Base-by-base conservation (phyloP, 495 filamentous ascomycete species). In the Penicillium silybi region DNA sequence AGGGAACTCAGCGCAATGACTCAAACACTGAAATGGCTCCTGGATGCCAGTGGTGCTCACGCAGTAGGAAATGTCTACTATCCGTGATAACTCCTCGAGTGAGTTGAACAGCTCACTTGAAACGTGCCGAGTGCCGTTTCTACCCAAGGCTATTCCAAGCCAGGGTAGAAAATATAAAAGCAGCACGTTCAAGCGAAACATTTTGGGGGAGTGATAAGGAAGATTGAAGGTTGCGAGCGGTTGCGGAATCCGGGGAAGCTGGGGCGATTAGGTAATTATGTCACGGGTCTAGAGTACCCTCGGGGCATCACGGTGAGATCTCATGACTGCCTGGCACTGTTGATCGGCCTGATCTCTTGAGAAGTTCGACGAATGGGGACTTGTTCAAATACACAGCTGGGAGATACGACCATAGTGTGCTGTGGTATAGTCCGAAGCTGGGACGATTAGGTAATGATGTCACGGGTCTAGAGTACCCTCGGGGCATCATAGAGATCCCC, bases 51-150 rank as follows among this genome's bases (percentile, higher is more conserved):
- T 77, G n/a, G 79, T 83, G 38, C 89, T 88, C 48, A 97, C 87
- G 67, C 93, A 98, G 76, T 98, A 98, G 25, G 90, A 76, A 43
- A 98, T 93, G 56, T 98, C 95, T 23, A 97, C 92, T 3, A 98
- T 77, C 40, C 90, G 84, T 13, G 92, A 81, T 46, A 92, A 71
- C 63, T 95, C 89, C 59, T 96, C 89, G 19, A 98, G 80, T 13
- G 90, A 87, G 48, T 77, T 68, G 72, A 93, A 97, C 53, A 96
- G 79, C 27, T 73, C 63, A 42, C 64, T 54, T 4, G 88, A 85
- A 47, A 95, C 73, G 9, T 18, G 46, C 13, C 23, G 42, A 22
- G 50, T 60, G 7, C 44, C 45, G 18, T 63, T 60, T 34, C 54
- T 35, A 23, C 34, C 49, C 9, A 16, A 4, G 2, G 27, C 26